Evolutionary conservation across 1,139 yeast species (phyloP).

Genomic region (Geotrichum siamense): DNA sequence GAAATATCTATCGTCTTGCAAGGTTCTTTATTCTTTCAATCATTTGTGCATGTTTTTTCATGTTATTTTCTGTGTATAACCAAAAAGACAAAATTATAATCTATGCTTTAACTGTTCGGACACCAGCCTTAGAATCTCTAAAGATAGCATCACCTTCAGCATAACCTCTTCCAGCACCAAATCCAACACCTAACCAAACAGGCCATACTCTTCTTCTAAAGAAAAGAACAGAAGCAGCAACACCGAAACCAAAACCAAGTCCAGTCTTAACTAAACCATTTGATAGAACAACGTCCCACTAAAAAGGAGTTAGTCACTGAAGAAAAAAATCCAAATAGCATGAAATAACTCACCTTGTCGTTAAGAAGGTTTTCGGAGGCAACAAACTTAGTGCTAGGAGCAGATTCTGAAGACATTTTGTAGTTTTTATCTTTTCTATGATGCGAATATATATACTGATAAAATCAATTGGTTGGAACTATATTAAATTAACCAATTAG

Average conservation of each 20-base stretch:
- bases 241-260: slow-evolving; percentile 97
- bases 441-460: neutral
- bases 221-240: slow-evolving; percentile 80
- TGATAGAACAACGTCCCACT: slow-evolving; percentile 96
- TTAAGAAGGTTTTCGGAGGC: slow-evolving; percentile 66
- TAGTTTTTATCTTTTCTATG: neutral
- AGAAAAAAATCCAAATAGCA: neutral
- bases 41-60: no score
- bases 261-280: slow-evolving; percentile 93
- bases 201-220: slow-evolving; percentile 95
- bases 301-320: neutral
- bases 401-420: slow-evolving; percentile 19
- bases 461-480: neutral
- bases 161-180: slow-evolving; percentile 95
- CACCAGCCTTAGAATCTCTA: slow-evolving; percentile 43
- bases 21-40: no score
- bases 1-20: no score
- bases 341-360: slow-evolving; percentile 46
- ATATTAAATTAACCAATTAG: no score
- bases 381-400: slow-evolving; percentile 34
- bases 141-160: slow-evolving; percentile 97
- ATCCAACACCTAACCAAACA: slow-evolving; percentile 93
- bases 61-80: no score
- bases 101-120: slow-evolving; percentile 35
- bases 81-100: no score